phyloP scores from a whole-genome alignment of 2,329 filamentous ascomycete genomes.

The Hawksworthiomyces lignivorus region DNA sequence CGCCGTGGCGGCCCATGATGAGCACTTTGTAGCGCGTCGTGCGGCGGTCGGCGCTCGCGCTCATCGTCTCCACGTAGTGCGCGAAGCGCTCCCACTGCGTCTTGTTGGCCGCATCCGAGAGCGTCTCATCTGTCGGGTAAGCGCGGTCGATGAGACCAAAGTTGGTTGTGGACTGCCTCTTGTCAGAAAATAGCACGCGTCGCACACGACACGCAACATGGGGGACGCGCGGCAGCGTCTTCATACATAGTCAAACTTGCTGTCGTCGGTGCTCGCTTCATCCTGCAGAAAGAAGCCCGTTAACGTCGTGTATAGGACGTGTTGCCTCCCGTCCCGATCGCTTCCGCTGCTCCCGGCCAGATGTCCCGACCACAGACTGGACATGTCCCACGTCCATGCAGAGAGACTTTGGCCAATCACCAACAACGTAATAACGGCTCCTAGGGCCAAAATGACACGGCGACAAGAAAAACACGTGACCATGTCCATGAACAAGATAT shows the following conservation, averaged over 20 bases:
- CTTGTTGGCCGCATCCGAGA: neutral
- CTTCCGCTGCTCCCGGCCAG: too few relatives aligned
- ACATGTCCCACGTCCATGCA: too few relatives aligned
- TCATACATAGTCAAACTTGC: slow-evolving; percentile 3
- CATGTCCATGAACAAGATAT: too few relatives aligned
- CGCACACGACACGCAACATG: too few relatives aligned
- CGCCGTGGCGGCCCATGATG: slow-evolving; percentile 62
- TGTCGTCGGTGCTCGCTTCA: slow-evolving; percentile 1
- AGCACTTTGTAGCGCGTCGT: slow-evolving; percentile 50
- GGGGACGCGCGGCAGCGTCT: neutral
- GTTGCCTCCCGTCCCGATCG: too few relatives aligned
- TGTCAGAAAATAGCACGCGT: neutral
- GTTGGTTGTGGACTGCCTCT: neutral
- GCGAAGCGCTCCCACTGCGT: slow-evolving; percentile 4
- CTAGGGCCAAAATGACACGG: too few relatives aligned
- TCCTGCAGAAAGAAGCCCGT: slow-evolving; percentile 3
- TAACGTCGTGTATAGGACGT: slow-evolving; percentile 1
- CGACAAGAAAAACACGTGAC: too few relatives aligned
- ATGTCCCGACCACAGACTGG: too few relatives aligned
- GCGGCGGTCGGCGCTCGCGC: neutral
- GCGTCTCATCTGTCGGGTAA: slow-evolving; percentile 2
- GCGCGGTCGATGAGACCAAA: slow-evolving; percentile 4
- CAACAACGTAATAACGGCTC: too few relatives aligned
- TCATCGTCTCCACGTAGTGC: slow-evolving; percentile 1
- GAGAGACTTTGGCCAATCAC: too few relatives aligned